Evolutionary conservation across 164 flowering plant genomes (phyloP).

Genomic region (Berberis vulgaris): DNA sequence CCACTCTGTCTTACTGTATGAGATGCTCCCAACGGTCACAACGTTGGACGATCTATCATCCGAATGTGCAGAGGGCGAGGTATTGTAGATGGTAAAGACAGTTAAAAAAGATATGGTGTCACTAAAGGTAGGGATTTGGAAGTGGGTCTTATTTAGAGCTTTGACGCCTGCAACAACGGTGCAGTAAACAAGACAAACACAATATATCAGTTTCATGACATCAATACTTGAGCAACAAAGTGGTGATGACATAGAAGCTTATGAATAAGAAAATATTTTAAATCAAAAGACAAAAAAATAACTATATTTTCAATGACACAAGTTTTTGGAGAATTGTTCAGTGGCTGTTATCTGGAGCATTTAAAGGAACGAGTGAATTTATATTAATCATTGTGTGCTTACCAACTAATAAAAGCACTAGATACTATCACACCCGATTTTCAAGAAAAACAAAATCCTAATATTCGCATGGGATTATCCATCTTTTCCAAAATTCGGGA

Average conservation of each 20-base stretch:
- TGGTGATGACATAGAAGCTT: not conserved
- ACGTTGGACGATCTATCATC: slow-evolving; percentile 25
- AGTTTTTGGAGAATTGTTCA: not conserved
- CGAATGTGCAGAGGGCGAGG: slow-evolving; percentile 12
- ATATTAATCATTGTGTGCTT: too few relatives aligned
- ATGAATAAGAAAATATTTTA: not conserved
- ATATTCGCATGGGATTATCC: too few relatives aligned
- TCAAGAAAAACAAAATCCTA: too few relatives aligned
- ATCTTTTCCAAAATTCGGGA: too few relatives aligned
- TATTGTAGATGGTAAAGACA: slow-evolving; percentile 64
- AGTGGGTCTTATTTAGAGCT: slow-evolving; percentile 63
- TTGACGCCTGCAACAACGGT: slow-evolving; percentile 40
- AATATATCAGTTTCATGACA: not conserved
- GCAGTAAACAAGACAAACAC: not conserved
- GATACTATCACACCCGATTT: too few relatives aligned
- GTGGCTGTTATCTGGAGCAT: not conserved
- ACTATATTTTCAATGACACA: not conserved
- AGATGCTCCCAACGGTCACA: slow-evolving; percentile 61
- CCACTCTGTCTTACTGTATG: slow-evolving; percentile 62
- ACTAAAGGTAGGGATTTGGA: slow-evolving; percentile 10
- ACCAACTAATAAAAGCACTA: too few relatives aligned
- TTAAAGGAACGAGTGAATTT: too few relatives aligned
- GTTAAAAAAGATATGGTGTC: slow-evolving; percentile 55
- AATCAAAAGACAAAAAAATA: not conserved
- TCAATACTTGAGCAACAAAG: not conserved